phyloP scores from a whole-genome alignment of 2,329 filamentous ascomycete species.

The Sporothrix schenckii region DNA sequence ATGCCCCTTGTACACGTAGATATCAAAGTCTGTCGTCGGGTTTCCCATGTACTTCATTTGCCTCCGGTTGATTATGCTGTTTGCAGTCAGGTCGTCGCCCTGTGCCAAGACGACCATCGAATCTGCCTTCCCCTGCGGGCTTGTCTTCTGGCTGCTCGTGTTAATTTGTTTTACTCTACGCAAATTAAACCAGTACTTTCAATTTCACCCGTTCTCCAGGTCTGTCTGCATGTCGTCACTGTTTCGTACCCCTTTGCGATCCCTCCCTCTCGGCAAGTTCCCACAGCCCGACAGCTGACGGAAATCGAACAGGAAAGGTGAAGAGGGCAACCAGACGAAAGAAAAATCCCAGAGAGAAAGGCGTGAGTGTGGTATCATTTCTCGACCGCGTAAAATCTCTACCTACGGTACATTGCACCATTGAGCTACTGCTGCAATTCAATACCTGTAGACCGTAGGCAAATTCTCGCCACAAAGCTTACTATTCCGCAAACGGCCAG shows the following conservation, averaged over 20 bases:
- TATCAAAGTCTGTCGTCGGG: neutral
- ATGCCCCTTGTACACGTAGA: neutral
- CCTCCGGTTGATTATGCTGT: constrained; percentile 14
- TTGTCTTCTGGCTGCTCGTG: neutral
- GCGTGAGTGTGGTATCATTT: neutral
- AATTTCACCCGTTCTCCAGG: neutral
- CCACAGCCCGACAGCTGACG: too few species aligned
- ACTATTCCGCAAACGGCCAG: neutral
- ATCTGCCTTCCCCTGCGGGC: neutral
- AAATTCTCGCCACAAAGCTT: neutral
- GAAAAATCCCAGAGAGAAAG: neutral
- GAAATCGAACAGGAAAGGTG: neutral
- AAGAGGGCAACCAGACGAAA: neutral
- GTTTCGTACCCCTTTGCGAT: neutral
- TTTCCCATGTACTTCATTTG: neutral
- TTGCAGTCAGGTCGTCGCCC: constrained; percentile 2
- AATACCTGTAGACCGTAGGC: neutral
- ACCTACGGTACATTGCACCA: neutral
- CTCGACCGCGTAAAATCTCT: neutral
- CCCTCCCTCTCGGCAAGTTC: constrained; percentile 15
- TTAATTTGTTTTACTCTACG: constrained; percentile 13
- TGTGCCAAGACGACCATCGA: neutral
- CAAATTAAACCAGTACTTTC: neutral
- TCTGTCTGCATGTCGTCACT: too few species aligned
- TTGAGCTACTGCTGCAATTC: neutral